phyloP scores from a whole-genome alignment of 2,329 filamentous ascomycete species.

The Talaromyces sp. region DNA sequence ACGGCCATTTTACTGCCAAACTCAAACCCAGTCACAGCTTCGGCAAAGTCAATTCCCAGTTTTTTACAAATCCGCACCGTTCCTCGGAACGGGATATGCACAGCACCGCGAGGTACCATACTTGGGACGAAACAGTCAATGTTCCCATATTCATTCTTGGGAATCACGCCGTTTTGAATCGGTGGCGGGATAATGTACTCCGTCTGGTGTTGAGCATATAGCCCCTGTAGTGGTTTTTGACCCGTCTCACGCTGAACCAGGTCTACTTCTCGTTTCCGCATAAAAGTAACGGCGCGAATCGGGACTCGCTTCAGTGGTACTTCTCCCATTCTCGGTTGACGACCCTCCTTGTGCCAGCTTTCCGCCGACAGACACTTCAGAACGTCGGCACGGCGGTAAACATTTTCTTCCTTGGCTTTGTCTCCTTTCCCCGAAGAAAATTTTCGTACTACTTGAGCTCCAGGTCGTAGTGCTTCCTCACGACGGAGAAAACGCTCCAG shows the following conservation, averaged over 20 bases:
- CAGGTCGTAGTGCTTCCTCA: constrained; percentile 77
- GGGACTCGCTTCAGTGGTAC: constrained; percentile 80
- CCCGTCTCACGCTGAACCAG: constrained; percentile 76
- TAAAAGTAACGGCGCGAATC: constrained; percentile 83
- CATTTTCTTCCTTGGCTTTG: constrained; percentile 69
- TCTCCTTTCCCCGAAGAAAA: constrained; percentile 73
- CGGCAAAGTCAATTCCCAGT: constrained; percentile 80
- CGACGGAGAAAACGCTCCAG: constrained; percentile 81
- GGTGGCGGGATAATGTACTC: constrained; percentile 92
- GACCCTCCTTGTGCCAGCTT: constrained; percentile 96
- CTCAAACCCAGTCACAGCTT: constrained; percentile 93
- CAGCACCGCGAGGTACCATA: constrained; percentile 82
- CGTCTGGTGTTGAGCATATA: constrained; percentile 81
- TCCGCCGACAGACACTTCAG: constrained; percentile 84
- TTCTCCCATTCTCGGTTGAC: constrained; percentile 65
- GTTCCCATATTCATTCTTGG: constrained; percentile 92
- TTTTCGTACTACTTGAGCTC: constrained; percentile 63
- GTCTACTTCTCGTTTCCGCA: constrained; percentile 81
- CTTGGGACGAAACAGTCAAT: constrained; percentile 92
- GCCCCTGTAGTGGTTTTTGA: constrained; percentile 76
- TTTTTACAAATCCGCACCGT: constrained; percentile 76
- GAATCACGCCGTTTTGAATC: constrained; percentile 78
- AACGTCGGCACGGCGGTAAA: constrained; percentile 74
- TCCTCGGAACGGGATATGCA: constrained; percentile 75
- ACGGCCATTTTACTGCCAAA: constrained; percentile 94